Evolutionary conservation across 441 rosid species (phyloP).

Genomic region (Adansonia madagascariensis): DNA sequence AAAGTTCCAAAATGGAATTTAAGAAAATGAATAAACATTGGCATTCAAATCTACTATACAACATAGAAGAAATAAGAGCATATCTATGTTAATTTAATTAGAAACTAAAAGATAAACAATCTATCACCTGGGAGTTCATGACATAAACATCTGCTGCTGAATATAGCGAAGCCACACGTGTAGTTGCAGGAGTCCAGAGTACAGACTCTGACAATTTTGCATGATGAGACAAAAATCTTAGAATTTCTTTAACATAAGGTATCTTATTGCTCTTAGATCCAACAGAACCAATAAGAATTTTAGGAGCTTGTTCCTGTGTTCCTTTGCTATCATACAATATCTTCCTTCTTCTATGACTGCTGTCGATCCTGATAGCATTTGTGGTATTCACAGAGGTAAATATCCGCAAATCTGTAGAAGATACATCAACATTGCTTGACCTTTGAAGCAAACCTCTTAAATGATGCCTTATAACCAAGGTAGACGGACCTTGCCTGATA

Average conservation of each 20-base stretch:
- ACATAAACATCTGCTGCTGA: slow-evolving; percentile 94
- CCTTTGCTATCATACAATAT: slow-evolving; percentile 39
- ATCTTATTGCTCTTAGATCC: slow-evolving; percentile 97
- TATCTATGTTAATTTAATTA: background rate
- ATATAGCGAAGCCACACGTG: slow-evolving; percentile 84
- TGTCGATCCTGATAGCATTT: slow-evolving; percentile 31
- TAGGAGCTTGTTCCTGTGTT: slow-evolving; percentile 50
- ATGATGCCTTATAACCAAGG: slow-evolving; percentile 55
- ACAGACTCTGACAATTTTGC: slow-evolving; percentile 66
- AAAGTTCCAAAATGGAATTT: background rate
- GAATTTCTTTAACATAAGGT: slow-evolving; percentile 71
- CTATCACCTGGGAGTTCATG: slow-evolving; percentile 85
- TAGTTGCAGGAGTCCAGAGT: slow-evolving; percentile 86
- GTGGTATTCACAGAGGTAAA: slow-evolving; percentile 27
- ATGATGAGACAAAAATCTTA: slow-evolving; percentile 59
- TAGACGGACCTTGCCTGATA: slow-evolving; percentile 34
- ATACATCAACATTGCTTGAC: slow-evolving; percentile 28
- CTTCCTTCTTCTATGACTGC: slow-evolving; percentile 29
- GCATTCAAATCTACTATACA: background rate
- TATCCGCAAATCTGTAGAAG: slow-evolving; percentile 22
- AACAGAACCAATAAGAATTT: slow-evolving; percentile 91
- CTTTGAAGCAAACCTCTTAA: slow-evolving; percentile 66
- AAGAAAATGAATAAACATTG: background rate
- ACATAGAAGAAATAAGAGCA: background rate
- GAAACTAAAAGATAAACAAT: slow-evolving; percentile 8